Evolutionary conservation across 1,139 yeast species (phyloP).

Genomic region (Scheffersomyces parashehatae): DNA sequence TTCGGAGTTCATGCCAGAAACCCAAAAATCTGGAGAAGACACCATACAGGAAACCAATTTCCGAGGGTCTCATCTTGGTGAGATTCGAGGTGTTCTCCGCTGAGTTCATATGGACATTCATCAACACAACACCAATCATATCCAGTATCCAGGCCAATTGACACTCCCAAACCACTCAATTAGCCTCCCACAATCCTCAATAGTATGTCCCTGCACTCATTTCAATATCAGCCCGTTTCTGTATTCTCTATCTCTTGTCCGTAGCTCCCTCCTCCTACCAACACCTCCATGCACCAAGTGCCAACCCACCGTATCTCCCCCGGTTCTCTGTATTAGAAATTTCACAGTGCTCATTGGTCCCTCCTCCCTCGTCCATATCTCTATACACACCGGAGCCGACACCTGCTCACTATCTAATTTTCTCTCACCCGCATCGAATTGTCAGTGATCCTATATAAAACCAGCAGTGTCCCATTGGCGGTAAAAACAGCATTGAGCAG

Average conservation of each 20-base stretch:
- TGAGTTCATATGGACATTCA: no score
- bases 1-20: conserved; percentile 10
- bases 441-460: conserved; percentile 6
- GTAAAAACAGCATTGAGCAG: not conserved
- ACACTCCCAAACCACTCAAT: no score
- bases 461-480: conserved; percentile 3
- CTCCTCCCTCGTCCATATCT: not conserved
- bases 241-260: no score
- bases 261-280: no score
- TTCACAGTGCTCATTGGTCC: conserved; percentile 18
- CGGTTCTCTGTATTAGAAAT: conserved; percentile 17
- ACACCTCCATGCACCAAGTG: no score
- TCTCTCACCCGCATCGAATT: not conserved
- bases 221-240: no score
- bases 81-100: no score
- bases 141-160: no score
- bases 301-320: conserved; percentile 1
- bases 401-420: not conserved
- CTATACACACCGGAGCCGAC: not conserved
- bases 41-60: not conserved
- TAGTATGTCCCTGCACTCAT: no score
- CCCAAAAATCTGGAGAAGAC: conserved; percentile 14
- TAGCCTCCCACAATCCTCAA: no score
- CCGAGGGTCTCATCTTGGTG: no score
- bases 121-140: no score